Percentiles rank a stretch among this genome's conserved stretches.
These are phyloP conservation scores for Colletotrichum sp. DNA, from an alignment of 2,329 filamentous ascomycete species.

Conservation along the genomic window DNA sequence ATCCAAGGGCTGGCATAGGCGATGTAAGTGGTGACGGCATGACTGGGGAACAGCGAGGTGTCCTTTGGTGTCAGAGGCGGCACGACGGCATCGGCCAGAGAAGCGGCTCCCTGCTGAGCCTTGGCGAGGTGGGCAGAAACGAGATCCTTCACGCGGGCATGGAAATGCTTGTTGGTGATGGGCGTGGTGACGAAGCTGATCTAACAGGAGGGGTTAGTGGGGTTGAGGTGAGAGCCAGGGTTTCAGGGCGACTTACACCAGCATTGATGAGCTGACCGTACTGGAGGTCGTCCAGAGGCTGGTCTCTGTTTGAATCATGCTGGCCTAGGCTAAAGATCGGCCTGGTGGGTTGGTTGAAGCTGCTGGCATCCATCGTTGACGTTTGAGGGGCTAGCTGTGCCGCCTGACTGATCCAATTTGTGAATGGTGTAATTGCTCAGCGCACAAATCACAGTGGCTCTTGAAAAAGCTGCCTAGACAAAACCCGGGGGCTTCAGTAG, in stretches of 20 bases:
- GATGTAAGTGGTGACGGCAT: constrained; percentile 74
- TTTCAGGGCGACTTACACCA: constrained; percentile 58
- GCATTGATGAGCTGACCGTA: constrained; percentile 71
- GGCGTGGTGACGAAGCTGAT: constrained; percentile 81
- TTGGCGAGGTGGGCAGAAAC: constrained; percentile 59
- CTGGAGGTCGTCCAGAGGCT: constrained; percentile 66
- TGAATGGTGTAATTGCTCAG: constrained; percentile 10
- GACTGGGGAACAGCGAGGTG: constrained; percentile 72
- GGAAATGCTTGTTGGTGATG: constrained; percentile 77
- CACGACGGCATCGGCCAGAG: constrained; percentile 60
- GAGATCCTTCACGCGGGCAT: constrained; percentile 67
- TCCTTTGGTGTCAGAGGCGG: constrained; percentile 80
- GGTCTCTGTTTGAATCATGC: constrained; percentile 68
- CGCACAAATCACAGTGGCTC: constrained; percentile 12
- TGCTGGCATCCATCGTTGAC: constrained; percentile 6
- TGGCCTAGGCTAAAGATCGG: constrained; percentile 72
- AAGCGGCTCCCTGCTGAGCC: constrained; percentile 43
- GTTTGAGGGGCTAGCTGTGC: not conserved
- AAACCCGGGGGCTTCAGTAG: not conserved
- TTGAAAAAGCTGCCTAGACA: not conserved
- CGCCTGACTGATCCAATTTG: not conserved
- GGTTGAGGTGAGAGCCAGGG: not conserved
- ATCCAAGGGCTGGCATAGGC: constrained; percentile 91
- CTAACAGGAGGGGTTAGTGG: constrained; percentile 44
- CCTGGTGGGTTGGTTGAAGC: constrained; percentile 23